phyloP scores from a whole-genome alignment of 164 flowering plant genomes.

The Berberis vulgaris region DNA sequence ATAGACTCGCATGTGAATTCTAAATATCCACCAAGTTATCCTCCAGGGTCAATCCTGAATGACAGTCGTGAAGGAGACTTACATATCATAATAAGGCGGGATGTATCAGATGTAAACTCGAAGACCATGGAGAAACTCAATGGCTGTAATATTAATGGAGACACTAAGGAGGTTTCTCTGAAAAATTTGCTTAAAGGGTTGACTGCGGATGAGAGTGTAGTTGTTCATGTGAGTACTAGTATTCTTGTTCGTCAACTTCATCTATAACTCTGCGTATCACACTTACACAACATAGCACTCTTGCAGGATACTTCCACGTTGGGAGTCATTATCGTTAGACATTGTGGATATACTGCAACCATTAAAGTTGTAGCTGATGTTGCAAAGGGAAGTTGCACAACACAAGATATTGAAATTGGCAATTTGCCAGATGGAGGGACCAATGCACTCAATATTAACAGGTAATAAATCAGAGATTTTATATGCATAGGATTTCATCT shows the following conservation, averaged over 20 bases:
- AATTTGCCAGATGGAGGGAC: too few species aligned
- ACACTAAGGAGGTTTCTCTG: conserved; percentile 35
- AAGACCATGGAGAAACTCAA: conserved; percentile 28
- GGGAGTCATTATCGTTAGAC: conserved; percentile 7
- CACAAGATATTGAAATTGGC: too few species aligned
- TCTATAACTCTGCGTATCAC: not conserved
- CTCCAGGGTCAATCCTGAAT: conserved; percentile 27
- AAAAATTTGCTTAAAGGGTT: conserved; percentile 78
- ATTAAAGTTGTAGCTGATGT: conserved; percentile 55
- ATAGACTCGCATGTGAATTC: conserved; percentile 26
- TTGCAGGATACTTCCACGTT: conserved; percentile 54
- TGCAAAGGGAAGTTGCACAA: conserved; percentile 23
- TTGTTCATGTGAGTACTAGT: conserved; percentile 55
- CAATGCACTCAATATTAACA: too few species aligned
- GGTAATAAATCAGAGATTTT: too few species aligned
- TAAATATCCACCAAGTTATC: conserved; percentile 8
- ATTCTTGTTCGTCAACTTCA: not conserved
- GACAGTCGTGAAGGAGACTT: conserved; percentile 72
- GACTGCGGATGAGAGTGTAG: conserved; percentile 86
- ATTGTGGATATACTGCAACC: conserved; percentile 24
- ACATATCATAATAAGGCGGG: conserved; percentile 34
- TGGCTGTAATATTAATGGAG: conserved; percentile 17
- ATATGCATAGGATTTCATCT: too few species aligned
- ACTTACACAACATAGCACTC: conserved; percentile 9
- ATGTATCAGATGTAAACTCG: conserved; percentile 26